Conservation (phyloP, 2,329 filamentous ascomycete genomes). For the Aspergillus aculeatinus region DNA sequence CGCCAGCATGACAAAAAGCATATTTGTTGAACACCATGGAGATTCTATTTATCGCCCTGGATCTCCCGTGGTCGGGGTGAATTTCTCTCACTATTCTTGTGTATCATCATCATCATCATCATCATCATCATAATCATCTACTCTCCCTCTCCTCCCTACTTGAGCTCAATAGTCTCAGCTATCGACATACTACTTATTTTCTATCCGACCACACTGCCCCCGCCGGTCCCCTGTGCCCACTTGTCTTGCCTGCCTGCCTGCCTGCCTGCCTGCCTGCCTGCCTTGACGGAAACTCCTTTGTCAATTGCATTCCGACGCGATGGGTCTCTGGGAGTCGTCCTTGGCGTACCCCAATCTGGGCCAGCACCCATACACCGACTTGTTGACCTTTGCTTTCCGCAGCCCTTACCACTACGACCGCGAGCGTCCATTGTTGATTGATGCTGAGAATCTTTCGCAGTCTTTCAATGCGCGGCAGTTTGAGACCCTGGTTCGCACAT, state of each 20-base stretch:
- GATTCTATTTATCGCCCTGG: slow-evolving; percentile 19
- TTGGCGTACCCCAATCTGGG: slow-evolving; percentile 18
- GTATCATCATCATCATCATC: not conserved
- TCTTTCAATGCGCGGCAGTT: slow-evolving; percentile 40
- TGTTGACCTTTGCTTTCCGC: slow-evolving; percentile 44
- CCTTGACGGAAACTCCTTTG: not conserved
- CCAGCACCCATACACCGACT: slow-evolving; percentile 35
- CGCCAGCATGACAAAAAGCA: slow-evolving; percentile 18
- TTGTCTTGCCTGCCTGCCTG: not conserved
- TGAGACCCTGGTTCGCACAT: slow-evolving; percentile 34
- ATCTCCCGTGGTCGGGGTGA: slow-evolving; percentile 3
- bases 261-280: not conserved
- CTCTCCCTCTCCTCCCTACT: not conserved
- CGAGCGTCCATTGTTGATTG: slow-evolving; percentile 43
- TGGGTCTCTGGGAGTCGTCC: slow-evolving; percentile 28
- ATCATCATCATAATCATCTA: not conserved
- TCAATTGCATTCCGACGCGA: slow-evolving; percentile 11
- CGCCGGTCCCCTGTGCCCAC: not conserved
- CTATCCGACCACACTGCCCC: not conserved
- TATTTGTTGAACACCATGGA: slow-evolving; percentile 13
- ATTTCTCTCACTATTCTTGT: not conserved
- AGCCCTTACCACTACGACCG: slow-evolving; percentile 36
- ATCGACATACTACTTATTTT: not conserved
- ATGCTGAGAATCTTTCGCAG: slow-evolving; percentile 40
- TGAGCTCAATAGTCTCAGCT: no score